Conservation (phyloP, 73 alveolate genomes). For the Durusdinium trenchii region DNA sequence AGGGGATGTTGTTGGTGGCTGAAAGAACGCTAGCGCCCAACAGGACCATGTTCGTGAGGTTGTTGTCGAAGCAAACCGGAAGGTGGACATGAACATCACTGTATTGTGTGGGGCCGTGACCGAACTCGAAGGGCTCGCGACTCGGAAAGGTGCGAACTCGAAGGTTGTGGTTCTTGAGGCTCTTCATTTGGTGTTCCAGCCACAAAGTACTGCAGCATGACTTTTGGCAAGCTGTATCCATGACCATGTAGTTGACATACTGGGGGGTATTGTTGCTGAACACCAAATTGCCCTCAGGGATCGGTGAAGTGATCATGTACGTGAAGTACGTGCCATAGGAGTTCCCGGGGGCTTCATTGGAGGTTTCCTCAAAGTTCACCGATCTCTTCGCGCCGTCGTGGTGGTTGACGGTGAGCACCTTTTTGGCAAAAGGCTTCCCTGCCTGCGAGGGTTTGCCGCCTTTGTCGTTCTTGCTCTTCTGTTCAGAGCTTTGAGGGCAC, state of each 20-base stretch:
- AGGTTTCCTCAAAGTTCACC: not conserved
- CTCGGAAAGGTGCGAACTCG: not conserved
- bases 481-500: not conserved
- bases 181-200: not conserved
- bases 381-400: not conserved
- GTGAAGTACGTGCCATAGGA: not conserved
- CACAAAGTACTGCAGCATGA: not conserved
- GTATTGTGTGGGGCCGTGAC: conserved; percentile 9
- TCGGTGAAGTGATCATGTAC: not conserved
- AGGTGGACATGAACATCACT: not conserved
- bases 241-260: not conserved
- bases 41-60: not conserved
- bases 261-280: not conserved
- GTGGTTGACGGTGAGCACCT: not conserved
- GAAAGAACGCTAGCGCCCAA: not conserved
- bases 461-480: not conserved
- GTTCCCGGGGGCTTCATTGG: not conserved
- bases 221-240: not conserved
- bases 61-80: not conserved
- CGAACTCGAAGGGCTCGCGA: not conserved
- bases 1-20: not conserved
- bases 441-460: not conserved
- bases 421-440: not conserved
- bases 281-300: not conserved
- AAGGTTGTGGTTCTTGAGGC: not conserved